phyloP scores from a whole-genome alignment of 2,329 filamentous ascomycete genomes.

The Stemphylium lycopersici region DNA sequence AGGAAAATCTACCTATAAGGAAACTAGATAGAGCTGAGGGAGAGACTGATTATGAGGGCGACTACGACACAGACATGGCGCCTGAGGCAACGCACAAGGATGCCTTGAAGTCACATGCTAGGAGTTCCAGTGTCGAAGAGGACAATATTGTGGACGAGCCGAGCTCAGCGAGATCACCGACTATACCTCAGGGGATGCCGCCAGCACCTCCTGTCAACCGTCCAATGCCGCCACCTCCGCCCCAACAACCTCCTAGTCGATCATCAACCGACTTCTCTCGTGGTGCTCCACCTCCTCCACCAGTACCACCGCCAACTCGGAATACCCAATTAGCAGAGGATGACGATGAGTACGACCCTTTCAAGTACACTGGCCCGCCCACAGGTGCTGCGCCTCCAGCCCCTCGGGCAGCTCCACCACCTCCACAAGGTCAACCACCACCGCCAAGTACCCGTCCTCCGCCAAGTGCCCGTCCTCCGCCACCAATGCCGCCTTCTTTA shows the following conservation, averaged over 20 bases:
- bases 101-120: constrained; percentile 80
- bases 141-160: constrained; percentile 62
- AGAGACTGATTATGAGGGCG: constrained; percentile 92
- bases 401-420: constrained; percentile 47
- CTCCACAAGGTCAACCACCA: constrained; percentile 40
- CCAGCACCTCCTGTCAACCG: constrained; percentile 46
- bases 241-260: constrained; percentile 61
- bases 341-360: constrained; percentile 74
- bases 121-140: constrained; percentile 76
- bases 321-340: constrained; percentile 30
- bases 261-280: constrained; percentile 73
- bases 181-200: constrained; percentile 42
- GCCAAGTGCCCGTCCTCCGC: constrained; percentile 37
- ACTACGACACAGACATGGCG: constrained; percentile 97
- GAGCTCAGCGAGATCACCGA: constrained; percentile 52
- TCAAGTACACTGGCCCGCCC: constrained; percentile 53
- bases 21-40: constrained; percentile 73
- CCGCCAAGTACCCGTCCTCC: constrained; percentile 38
- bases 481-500: constrained; percentile 45
- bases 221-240: constrained; percentile 62
- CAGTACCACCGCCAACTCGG: constrained; percentile 69
- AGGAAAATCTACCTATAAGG: constrained; percentile 37
- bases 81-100: constrained; percentile 95
- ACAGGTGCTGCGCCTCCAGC: constrained; percentile 34
- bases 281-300: constrained; percentile 69